Evolutionary conservation across 2,329 filamentous ascomycete species (phyloP).

Genomic region (Colletotrichum theobromicola): DNA sequence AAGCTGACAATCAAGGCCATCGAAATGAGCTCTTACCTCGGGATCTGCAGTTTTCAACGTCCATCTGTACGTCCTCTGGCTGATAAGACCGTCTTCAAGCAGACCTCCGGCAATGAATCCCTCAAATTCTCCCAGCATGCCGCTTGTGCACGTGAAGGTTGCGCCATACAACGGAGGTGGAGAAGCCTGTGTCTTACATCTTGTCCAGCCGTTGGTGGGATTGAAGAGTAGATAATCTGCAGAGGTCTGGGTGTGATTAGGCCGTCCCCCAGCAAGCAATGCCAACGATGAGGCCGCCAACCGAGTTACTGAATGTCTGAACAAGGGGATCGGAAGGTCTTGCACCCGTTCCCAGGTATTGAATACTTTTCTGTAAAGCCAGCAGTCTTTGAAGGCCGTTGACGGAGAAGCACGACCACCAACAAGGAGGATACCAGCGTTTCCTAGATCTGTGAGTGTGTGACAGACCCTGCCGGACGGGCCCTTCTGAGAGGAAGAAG

Average conservation of each 20-base stretch:
- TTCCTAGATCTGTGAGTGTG: conserved; percentile 70
- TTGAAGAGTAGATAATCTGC: conserved; percentile 59
- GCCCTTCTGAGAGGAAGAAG: conserved; percentile 27
- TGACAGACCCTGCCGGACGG: conserved; percentile 72
- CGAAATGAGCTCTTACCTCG: conserved; percentile 33
- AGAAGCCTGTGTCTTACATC: conserved; percentile 40
- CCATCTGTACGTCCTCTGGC: conserved; percentile 71
- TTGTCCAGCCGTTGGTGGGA: conserved; percentile 50
- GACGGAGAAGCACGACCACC: conserved; percentile 83
- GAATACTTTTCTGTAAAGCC: conserved; percentile 65
- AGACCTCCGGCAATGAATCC: conserved; percentile 80
- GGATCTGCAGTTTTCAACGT: conserved; percentile 46
- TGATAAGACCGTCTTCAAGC: conserved; percentile 64
- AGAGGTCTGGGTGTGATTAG: conserved; percentile 51
- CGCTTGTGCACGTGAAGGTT: conserved; percentile 35
- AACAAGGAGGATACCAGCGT: conserved; percentile 65
- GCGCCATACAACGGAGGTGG: conserved; percentile 50
- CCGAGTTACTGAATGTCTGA: conserved; percentile 72
- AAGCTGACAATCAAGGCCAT: neutral
- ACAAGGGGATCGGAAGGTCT: conserved; percentile 73
- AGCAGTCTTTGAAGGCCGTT: conserved; percentile 73
- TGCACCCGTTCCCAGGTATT: conserved; percentile 67
- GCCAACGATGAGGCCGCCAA: conserved; percentile 54
- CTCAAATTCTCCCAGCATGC: conserved; percentile 37
- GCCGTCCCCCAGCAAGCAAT: conserved; percentile 69